Percentiles rank a stretch among this genome's conserved stretches.
phyloP scores from a whole-genome alignment of 2,329 filamentous ascomycete genomes.

The Fusarium marasasianum region DNA sequence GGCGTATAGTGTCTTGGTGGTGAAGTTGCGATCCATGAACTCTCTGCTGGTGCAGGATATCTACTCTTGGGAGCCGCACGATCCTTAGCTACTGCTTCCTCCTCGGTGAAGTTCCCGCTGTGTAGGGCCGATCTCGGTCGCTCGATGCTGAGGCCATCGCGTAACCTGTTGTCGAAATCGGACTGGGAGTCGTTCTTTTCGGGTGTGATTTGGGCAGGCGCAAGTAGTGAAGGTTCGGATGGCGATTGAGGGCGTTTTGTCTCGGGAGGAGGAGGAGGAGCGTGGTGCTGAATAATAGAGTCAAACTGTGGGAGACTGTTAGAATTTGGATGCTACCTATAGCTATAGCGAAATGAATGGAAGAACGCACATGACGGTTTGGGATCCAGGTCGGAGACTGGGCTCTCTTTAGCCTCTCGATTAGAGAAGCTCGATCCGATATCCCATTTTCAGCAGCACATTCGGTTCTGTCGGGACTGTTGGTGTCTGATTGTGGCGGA shows the following conservation, averaged over 20 bases:
- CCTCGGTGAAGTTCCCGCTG: slow-evolving; percentile 70
- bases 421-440: slow-evolving; percentile 78
- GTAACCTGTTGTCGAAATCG: slow-evolving; percentile 53
- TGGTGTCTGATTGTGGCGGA: slow-evolving; percentile 43
- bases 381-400: slow-evolving; percentile 80
- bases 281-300: slow-evolving; percentile 45
- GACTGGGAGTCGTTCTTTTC: slow-evolving; percentile 31
- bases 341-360: neutral
- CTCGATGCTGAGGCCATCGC: slow-evolving; percentile 74
- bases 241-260: slow-evolving; percentile 44
- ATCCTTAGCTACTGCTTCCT: slow-evolving; percentile 36
- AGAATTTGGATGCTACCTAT: slow-evolving; percentile 1
- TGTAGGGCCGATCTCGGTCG: slow-evolving; percentile 82
- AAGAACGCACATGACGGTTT: slow-evolving; percentile 65
- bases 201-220: slow-evolving; percentile 59
- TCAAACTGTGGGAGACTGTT: slow-evolving; percentile 48
- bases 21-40: slow-evolving; percentile 64
- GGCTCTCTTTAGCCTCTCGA: slow-evolving; percentile 82
- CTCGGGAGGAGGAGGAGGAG: slow-evolving; percentile 2
- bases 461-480: slow-evolving; percentile 33
- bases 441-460: slow-evolving; percentile 48
- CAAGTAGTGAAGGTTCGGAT: slow-evolving; percentile 55
- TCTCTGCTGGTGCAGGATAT: slow-evolving; percentile 34
- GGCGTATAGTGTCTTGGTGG: slow-evolving; percentile 62
- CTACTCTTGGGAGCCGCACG: slow-evolving; percentile 5